These are phyloP conservation scores for Teunomyces gatunensis DNA, from an alignment of 805 yeast species.

Conservation along the genomic window DNA sequence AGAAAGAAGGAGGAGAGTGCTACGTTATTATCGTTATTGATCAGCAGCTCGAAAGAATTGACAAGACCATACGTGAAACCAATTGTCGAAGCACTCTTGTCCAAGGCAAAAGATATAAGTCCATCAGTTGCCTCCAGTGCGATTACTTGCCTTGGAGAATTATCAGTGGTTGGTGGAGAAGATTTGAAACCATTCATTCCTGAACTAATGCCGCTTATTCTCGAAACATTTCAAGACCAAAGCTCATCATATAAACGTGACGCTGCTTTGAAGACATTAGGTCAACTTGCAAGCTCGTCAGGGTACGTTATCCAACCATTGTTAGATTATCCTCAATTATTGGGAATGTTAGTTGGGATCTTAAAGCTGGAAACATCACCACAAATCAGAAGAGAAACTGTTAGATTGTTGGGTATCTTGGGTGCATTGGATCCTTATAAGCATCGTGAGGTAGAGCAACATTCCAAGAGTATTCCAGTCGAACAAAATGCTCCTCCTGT, in stretches of 20 bases:
- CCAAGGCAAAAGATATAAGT: conserved; percentile 67
- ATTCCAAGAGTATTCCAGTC: conserved; percentile 50
- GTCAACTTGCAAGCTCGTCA: conserved; percentile 84
- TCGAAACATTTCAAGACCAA: conserved; percentile 89
- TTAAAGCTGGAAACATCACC: conserved; percentile 77
- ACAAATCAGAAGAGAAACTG: conserved; percentile 79
- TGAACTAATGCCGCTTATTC: conserved; percentile 79
- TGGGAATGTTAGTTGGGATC: conserved; percentile 78
- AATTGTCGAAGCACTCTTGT: conserved; percentile 78
- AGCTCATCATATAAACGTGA: conserved; percentile 84
- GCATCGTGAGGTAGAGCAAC: conserved; percentile 85
- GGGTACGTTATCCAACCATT: conserved; percentile 95
- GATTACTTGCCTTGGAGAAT: conserved; percentile 82
- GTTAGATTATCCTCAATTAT: conserved; percentile 83
- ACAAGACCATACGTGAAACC: conserved; percentile 90
- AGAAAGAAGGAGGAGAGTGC: conserved; percentile 86
- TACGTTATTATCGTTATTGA: conserved; percentile 64
- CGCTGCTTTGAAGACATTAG: conserved; percentile 83
- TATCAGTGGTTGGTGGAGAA: conserved; percentile 85
- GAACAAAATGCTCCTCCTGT: conserved; percentile 88
- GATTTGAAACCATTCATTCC: conserved; percentile 70
- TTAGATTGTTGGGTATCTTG: conserved; percentile 81
- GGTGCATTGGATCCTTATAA: conserved; percentile 98
- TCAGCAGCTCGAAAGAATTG: conserved; percentile 75
- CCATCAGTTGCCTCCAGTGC: conserved; percentile 86